Conservation (phyloP, 164 flowering plant genomes). For the Cinnamomum micranthum region DNA sequence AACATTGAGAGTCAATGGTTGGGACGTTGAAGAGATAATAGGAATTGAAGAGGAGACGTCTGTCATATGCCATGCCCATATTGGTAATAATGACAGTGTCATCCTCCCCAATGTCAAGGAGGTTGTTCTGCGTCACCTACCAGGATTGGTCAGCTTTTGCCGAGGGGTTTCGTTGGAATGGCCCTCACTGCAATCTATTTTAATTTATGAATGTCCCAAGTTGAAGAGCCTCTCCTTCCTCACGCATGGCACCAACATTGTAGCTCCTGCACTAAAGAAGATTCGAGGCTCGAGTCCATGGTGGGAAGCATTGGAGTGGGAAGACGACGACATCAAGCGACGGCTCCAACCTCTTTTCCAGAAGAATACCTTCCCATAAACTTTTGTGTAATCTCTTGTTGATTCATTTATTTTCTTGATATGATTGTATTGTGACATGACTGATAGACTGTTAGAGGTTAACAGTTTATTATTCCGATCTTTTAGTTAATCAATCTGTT, state of each 20-base stretch:
- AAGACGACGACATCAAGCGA: background rate
- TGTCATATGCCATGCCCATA: background rate
- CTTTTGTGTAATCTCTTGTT: too few species aligned
- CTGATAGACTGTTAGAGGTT: background rate
- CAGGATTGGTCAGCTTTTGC: background rate
- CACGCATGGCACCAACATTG: background rate
- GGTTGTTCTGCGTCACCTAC: background rate
- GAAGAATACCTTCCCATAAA: too few species aligned
- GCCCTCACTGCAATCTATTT: background rate
- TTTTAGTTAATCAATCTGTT: too few species aligned
- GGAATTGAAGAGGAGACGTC: background rate
- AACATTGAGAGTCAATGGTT: background rate
- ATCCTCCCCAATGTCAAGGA: background rate
- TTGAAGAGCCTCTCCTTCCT: background rate
- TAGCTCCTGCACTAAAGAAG: background rate
- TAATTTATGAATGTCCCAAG: background rate
- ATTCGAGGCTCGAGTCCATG: background rate
- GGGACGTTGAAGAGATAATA: background rate
- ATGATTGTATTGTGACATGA: too few species aligned
- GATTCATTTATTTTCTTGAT: too few species aligned
- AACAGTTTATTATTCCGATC: too few species aligned
- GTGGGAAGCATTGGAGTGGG: background rate
- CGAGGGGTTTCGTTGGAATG: background rate
- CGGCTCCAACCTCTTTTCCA: background rate
- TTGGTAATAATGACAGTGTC: background rate